Base-by-base conservation (phyloP, 1,139 yeast species). In the Suhomyces yuchorum region DNA sequence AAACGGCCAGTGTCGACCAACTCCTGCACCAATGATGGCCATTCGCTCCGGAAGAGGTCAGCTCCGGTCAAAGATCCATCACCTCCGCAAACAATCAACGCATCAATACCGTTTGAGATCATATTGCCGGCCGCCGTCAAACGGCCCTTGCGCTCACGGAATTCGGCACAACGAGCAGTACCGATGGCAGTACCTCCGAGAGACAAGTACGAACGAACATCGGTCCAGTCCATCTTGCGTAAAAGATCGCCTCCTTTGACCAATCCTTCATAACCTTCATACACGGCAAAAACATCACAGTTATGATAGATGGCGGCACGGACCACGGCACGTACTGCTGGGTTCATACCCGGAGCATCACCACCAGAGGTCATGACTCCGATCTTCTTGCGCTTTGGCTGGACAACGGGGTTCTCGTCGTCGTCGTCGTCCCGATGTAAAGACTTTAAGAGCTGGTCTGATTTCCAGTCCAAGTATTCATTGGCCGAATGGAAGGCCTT, bases 361-460 rank as follows among this genome's bases (percentile, higher is more conserved):
- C 95, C 95, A 54, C 95, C 95, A 1, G 92, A 85, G 2, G 95
- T 87, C 93, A 87, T 87, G 19, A 87, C 89, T 1, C 88, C 95
- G 50, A 87, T 84, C 63, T 85, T 85, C 68, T 75, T 74, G 17
- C 58, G 46, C 7, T 34, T 32, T 32, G 34, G 24, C n/a, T 46
- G 48, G 12, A 32, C 33, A 28, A 43, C 42, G 17, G 44, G 37
- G 12, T 43, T 40, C 3, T 47, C 46, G 9, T 48, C 42, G 19
- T n/a, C 24, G 7, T 22, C 22, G 12, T 35, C 37, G 24, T 8
- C 61, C 64, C 48, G 33, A 26, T 40, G 18, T 28, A 62, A 40
- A 2, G 56, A 48, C 22, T 50, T 42, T 44, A 63, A 44, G 43
- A 64, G 56, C 39, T 62, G 57, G 12, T 53, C 47, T 7, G 52